Base-by-base conservation (phyloP, 306 rosid species). In the Cucumis hystrix region DNA sequence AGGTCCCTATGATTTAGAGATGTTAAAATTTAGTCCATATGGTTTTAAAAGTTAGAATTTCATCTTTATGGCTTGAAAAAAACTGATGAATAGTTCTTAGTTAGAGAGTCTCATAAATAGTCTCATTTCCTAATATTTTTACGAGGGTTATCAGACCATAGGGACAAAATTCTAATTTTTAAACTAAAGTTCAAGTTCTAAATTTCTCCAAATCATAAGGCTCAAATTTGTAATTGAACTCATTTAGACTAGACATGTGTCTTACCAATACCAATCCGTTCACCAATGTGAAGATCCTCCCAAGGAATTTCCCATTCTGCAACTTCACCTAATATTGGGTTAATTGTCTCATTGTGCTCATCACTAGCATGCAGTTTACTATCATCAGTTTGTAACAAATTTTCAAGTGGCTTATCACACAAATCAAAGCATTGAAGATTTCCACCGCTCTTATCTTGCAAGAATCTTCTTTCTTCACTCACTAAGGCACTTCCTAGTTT, bases 181-280 rank as follows among this genome's bases (percentile, higher is more conserved):
- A 45, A 45, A 45, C 4, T 45, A 45, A 1, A 45, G 51, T 45
- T 5, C 6, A 45, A 45, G 3, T 45, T 45, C 51, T 45, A 45
- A 47, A 4, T 47, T 47, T 47, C 15, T 47, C 52, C 52, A 47
- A 47, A 11, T 0, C 15, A 47, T 39, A 39, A 7, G 52, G 15
- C 2, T 11, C 52, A 47, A 47, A 47, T 11, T 47, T 47, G 15
- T 10, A 47, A 47, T 47, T 45, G 1, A 51, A 51, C 3, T 52
- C 6, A 52, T 52, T 16, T 20, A 52, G 20, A 52, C 20, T 52
- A 52, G 57, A 52, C 17, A 47, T 16, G 72, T 17, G 47, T 37
- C 97, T 92, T 85, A 96, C 99, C 99, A 75, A 96, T 96, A 78
- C 99, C 99, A 77, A 96, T 96, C n/a, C 99, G 99, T 84, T 96